Evolutionary conservation across 2,329 filamentous ascomycete species (phyloP).

Genomic region (Remersonia thermophila): DNA sequence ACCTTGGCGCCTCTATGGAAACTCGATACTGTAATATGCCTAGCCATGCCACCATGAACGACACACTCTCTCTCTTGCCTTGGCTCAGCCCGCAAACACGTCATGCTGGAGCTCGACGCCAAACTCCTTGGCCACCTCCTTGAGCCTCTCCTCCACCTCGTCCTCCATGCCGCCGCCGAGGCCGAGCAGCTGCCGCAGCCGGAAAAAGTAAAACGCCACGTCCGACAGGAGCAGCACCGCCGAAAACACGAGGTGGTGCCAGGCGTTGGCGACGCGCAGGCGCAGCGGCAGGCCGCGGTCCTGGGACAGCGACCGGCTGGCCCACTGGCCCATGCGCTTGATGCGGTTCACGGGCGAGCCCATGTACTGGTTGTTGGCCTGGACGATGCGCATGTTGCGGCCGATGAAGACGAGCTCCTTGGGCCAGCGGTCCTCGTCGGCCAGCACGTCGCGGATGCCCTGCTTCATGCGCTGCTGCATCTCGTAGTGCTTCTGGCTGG

Average conservation of each 20-base stretch:
- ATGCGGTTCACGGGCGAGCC: constrained; percentile 83
- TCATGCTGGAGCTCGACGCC: constrained; percentile 82
- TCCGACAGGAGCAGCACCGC: constrained; percentile 65
- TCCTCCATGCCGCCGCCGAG: constrained; percentile 83
- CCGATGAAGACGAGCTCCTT: constrained; percentile 87
- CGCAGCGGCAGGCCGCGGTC: constrained; percentile 49
- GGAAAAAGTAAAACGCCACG: constrained; percentile 70
- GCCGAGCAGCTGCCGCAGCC: constrained; percentile 64
- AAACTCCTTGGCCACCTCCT: constrained; percentile 75
- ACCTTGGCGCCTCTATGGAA: too few species aligned
- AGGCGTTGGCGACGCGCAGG: constrained; percentile 56
- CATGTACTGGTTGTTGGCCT: constrained; percentile 84
- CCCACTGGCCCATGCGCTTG: constrained; percentile 90
- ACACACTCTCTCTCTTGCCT: not conserved
- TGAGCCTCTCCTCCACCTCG: constrained; percentile 81
- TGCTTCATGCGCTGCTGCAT: constrained; percentile 80
- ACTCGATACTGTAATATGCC: too few species aligned
- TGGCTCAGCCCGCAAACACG: constrained; percentile 70
- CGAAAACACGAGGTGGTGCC: constrained; percentile 71
- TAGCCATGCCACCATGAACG: too few species aligned
- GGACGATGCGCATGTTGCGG: constrained; percentile 82
- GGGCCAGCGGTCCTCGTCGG: constrained; percentile 79
- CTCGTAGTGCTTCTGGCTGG: constrained; percentile 69
- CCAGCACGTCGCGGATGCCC: constrained; percentile 53
- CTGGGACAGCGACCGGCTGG: constrained; percentile 69